These are phyloP conservation scores for Vanrija pseudolonga DNA, from an alignment of 1,284 basidiomycete genomes.

Conservation along the genomic window DNA sequence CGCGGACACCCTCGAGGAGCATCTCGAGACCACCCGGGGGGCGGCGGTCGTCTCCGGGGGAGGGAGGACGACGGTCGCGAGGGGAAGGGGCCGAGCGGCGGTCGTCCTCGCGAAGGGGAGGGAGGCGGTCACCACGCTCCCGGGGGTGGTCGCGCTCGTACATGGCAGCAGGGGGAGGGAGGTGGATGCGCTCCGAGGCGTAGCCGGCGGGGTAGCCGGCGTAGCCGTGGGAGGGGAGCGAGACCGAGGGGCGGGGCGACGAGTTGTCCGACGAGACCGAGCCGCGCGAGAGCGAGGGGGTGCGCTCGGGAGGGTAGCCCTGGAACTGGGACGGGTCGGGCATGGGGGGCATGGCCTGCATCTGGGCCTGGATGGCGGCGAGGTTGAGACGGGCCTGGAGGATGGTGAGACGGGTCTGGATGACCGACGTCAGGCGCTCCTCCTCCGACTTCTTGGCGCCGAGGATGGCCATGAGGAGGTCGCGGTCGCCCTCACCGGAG, in stretches of 20 bases:
- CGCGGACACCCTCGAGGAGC: conserved; percentile 22
- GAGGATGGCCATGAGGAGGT: conserved; percentile 79
- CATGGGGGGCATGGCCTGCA: conserved; percentile 3
- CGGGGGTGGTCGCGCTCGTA: not conserved
- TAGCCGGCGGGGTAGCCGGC: too few relatives aligned
- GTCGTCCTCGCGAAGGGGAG: not conserved
- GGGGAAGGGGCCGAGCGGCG: conserved; percentile 1
- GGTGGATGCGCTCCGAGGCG: conserved; percentile 9
- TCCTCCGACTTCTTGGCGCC: conserved; percentile 86
- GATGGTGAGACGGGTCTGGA: conserved; percentile 44
- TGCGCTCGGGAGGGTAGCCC: conserved; percentile 8
- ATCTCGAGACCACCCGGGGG: conserved; percentile 17
- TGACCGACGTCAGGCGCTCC: conserved; percentile 50
- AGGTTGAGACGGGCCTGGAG: conserved; percentile 42
- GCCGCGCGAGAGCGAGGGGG: conserved; percentile 7
- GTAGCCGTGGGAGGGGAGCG: not conserved
- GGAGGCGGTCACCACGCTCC: not conserved
- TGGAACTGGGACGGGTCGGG: not conserved
- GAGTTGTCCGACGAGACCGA: not conserved
- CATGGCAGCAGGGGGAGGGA: conserved; percentile 7
- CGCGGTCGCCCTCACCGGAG: conserved; percentile 81
- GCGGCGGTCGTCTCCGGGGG: not conserved
- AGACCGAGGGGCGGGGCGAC: not conserved
- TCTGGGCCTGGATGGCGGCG: conserved; percentile 17
- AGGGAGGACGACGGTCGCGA: not conserved